A percentile compares a stretch with the other conserved stretches of the same genome.
Conservation (phyloP, 768 basidiomycete genomes). For the Trametes meyenii region DNA sequence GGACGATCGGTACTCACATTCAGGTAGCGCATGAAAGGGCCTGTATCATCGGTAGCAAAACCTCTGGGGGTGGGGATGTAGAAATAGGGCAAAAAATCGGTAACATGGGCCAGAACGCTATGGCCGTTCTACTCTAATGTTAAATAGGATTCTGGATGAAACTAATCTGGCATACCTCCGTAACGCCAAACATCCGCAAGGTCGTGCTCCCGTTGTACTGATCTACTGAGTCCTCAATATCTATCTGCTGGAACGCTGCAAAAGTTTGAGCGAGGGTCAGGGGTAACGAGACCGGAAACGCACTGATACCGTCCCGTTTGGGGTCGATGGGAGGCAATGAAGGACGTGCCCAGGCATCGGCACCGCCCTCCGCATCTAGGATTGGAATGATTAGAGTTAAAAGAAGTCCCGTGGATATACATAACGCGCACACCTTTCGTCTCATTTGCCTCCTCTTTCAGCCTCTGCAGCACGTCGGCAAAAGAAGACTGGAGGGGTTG, state of each 20-base stretch:
- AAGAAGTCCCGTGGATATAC: background rate
- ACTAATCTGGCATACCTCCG: conserved; percentile 54
- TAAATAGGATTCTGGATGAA: background rate
- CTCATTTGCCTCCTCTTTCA: conserved; percentile 38
- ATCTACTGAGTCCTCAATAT: conserved; percentile 73
- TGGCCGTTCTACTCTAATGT: conserved; percentile 63
- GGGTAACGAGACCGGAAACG: conserved; percentile 24
- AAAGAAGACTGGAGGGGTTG: conserved; percentile 38
- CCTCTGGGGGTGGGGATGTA: conserved; percentile 88
- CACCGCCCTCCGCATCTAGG: conserved; percentile 75
- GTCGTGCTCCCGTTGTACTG: conserved; percentile 43
- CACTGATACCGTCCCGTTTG: conserved; percentile 69
- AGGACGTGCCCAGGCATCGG: conserved; percentile 75
- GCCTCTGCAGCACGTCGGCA: conserved; percentile 41
- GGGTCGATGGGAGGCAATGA: conserved; percentile 54
- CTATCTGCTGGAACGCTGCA: conserved; percentile 94
- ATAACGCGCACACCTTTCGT: conserved; percentile 23
- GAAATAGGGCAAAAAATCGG: conserved; percentile 89
- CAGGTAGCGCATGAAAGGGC: conserved; percentile 64
- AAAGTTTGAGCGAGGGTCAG: background rate
- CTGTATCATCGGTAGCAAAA: conserved; percentile 68
- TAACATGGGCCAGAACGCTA: conserved; percentile 85
- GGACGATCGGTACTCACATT: conserved; percentile 57
- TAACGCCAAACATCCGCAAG: conserved; percentile 87
- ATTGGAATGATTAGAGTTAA: background rate